Evolutionary conservation across 768 basidiomycete genomes (phyloP).

Genomic region (Suillus sp.): DNA sequence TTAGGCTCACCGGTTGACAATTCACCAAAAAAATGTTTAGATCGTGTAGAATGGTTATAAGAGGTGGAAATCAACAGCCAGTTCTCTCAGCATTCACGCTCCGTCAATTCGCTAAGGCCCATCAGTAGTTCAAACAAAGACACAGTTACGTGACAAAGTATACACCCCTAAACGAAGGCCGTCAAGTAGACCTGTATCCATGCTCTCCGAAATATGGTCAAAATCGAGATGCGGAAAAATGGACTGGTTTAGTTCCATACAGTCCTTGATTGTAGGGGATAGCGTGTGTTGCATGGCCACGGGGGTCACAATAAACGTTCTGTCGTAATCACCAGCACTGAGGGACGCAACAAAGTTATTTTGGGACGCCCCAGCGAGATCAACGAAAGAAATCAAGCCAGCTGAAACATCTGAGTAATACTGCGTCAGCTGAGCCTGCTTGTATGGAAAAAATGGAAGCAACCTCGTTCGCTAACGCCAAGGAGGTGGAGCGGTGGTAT

Average conservation of each 20-base stretch:
- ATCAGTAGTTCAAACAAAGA: neutral
- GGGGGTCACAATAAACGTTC: conserved; percentile 35
- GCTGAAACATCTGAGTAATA: conserved; percentile 25
- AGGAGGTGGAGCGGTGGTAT: conserved; percentile 42
- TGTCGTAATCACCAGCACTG: conserved; percentile 11
- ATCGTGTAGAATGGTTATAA: neutral
- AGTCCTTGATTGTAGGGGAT: conserved; percentile 20
- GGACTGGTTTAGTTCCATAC: conserved; percentile 24
- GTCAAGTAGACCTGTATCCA: conserved; percentile 31
- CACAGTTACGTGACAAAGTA: conserved; percentile 20
- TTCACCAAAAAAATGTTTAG: neutral
- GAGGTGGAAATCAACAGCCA: neutral
- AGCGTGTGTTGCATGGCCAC: conserved; percentile 29
- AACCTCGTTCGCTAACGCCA: conserved; percentile 29
- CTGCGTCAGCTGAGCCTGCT: conserved; percentile 3
- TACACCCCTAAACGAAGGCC: conserved; percentile 38
- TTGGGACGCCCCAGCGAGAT: conserved; percentile 33
- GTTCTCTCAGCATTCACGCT: neutral
- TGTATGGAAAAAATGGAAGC: neutral
- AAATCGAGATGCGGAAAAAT: conserved; percentile 42
- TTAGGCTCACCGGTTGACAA: neutral
- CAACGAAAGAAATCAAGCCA: conserved; percentile 26
- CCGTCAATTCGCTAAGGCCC: neutral
- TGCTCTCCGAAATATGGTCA: conserved; percentile 38
- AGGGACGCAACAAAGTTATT: conserved; percentile 23